Evolutionary conservation across 768 basidiomycete species (phyloP).

Genomic region (Boletus barrowsii): DNA sequence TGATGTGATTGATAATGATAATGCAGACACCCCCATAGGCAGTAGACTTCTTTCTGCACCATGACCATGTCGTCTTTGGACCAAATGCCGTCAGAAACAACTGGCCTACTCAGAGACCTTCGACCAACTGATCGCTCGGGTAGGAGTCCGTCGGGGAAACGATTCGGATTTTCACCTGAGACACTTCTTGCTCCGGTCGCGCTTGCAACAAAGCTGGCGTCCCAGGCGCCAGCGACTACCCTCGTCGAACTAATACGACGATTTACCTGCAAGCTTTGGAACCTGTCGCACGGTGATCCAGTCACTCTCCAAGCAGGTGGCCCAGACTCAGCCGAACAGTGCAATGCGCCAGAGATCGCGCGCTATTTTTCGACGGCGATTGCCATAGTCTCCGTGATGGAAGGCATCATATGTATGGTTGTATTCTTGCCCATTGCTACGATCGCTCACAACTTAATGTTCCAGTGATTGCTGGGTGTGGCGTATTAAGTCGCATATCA

Average conservation of each 20-base stretch:
- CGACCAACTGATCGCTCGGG: background rate
- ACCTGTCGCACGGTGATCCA: constrained; percentile 5
- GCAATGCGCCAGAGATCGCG: constrained; percentile 20
- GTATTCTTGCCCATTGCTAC: constrained; percentile 1
- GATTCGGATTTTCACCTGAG: constrained; percentile 9
- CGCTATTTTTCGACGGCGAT: constrained; percentile 19
- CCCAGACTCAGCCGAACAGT: constrained; percentile 9
- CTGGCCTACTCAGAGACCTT: constrained; percentile 5
- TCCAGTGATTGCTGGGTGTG: constrained; percentile 25
- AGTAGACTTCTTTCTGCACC: background rate
- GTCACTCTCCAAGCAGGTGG: constrained; percentile 7
- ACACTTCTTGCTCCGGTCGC: constrained; percentile 27
- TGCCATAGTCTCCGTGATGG: constrained; percentile 9
- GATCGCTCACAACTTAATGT: background rate
- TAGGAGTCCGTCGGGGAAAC: background rate
- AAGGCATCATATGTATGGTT: constrained; percentile 24
- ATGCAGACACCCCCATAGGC: background rate
- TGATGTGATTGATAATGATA: too few species aligned
- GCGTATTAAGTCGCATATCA: constrained; percentile 20
- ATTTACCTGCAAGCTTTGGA: constrained; percentile 26
- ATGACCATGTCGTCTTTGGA: constrained; percentile 8
- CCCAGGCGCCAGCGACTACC: constrained; percentile 25
- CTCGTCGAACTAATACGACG: constrained; percentile 24
- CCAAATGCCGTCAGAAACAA: constrained; percentile 1
- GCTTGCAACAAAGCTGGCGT: constrained; percentile 21